Evolutionary conservation across 257 asterid genomes (phyloP).

Genomic region (Primulina huaijiensis): DNA sequence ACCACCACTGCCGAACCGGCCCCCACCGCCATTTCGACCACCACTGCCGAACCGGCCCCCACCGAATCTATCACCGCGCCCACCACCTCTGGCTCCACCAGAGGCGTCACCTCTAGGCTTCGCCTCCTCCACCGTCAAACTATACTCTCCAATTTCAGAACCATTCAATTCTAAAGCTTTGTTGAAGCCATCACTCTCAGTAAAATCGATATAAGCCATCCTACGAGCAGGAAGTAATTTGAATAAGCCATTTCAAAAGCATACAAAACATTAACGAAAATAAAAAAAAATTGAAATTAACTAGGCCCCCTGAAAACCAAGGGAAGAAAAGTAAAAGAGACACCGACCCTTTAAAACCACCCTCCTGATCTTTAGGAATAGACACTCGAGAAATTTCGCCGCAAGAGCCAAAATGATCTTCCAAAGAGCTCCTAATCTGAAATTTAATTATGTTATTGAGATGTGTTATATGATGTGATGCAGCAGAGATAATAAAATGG

Average conservation of each 20-base stretch:
- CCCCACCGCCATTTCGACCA: constrained; percentile 31
- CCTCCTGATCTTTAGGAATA: constrained; percentile 58
- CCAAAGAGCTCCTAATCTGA: constrained; percentile 63
- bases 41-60: constrained; percentile 13
- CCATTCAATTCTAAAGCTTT: constrained; percentile 59
- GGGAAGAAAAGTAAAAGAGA: not conserved
- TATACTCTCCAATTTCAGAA: constrained; percentile 39
- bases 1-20: constrained; percentile 23
- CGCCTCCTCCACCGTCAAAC: constrained; percentile 57
- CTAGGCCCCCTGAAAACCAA: not conserved
- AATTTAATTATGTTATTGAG: too few species aligned
- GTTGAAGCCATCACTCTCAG: constrained; percentile 37
- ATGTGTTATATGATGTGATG: not conserved
- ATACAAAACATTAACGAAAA: not conserved
- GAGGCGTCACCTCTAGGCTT: constrained; percentile 46
- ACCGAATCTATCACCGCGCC: constrained; percentile 26
- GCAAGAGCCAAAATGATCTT: constrained; percentile 66
- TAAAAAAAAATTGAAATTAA: not conserved
- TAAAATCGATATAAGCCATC: constrained; percentile 64
- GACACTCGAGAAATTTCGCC: constrained; percentile 67
- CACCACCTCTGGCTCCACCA: constrained; percentile 32
- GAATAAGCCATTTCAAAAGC: constrained; percentile 5
- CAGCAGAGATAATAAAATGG: not conserved
- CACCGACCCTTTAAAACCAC: constrained; percentile 62
- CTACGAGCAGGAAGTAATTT: constrained; percentile 30